Evolutionary conservation across 768 basidiomycete species (phyloP).

Genomic region (Leccinellum luteum): DNA sequence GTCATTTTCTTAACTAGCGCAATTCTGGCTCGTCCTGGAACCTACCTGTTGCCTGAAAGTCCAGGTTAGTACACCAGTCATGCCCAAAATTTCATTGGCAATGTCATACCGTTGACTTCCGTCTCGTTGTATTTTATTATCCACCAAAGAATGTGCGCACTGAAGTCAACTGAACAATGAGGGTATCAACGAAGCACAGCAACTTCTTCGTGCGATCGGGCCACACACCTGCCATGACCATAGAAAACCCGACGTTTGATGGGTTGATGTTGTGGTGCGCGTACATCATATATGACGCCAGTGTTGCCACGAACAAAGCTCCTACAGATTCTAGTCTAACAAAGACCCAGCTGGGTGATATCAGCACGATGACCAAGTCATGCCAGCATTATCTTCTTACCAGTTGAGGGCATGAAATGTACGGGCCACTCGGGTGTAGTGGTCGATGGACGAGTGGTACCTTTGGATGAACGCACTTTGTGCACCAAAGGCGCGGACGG

Average conservation of each 20-base stretch:
- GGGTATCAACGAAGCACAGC: not conserved
- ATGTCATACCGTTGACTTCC: constrained; percentile 9
- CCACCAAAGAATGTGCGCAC: constrained; percentile 19
- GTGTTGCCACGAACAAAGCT: constrained; percentile 35
- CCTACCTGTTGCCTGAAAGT: constrained; percentile 21
- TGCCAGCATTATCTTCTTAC: not conserved
- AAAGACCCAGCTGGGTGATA: constrained; percentile 28
- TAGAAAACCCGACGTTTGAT: constrained; percentile 17
- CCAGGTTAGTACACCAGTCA: not conserved
- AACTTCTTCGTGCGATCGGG: not conserved
- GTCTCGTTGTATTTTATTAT: constrained; percentile 20
- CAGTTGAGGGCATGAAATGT: constrained; percentile 32
- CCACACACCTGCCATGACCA: constrained; percentile 11
- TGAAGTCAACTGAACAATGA: not conserved
- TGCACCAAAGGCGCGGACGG: constrained; percentile 43
- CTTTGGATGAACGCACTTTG: constrained; percentile 24
- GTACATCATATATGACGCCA: constrained; percentile 37
- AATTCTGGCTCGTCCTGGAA: not conserved
- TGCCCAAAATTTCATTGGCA: not conserved
- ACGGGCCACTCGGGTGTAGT: constrained; percentile 26
- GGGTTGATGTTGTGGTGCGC: constrained; percentile 8
- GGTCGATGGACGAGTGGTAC: constrained; percentile 34
- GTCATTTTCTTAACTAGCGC: not conserved
- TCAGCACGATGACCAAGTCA: not conserved
- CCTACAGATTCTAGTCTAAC: constrained; percentile 42